Evolutionary conservation across 2,329 filamentous ascomycete genomes (phyloP).

Genomic region (Colletotrichum gigasporum): DNA sequence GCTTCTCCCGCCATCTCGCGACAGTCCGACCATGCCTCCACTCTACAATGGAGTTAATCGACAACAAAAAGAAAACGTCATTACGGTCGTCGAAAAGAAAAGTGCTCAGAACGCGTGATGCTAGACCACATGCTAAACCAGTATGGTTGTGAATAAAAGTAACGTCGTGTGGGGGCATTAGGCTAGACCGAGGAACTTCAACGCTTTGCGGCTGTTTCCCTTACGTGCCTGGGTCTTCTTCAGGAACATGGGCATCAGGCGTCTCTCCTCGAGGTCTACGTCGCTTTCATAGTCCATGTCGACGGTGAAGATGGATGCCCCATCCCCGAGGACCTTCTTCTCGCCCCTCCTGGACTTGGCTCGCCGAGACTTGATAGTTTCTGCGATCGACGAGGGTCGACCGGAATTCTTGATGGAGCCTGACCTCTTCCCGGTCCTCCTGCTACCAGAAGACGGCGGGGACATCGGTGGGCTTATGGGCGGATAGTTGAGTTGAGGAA

Average conservation of each 20-base stretch:
- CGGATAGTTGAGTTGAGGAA: conserved; percentile 34
- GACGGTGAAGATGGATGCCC: conserved; percentile 44
- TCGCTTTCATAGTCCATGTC: conserved; percentile 50
- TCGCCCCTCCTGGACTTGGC: conserved; percentile 37
- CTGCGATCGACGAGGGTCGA: conserved; percentile 44
- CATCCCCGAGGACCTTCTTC: conserved; percentile 34
- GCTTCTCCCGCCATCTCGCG: background rate
- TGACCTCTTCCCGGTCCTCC: background rate
- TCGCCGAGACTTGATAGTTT: conserved; percentile 45
- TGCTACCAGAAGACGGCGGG: conserved; percentile 10
- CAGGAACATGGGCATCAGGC: conserved; percentile 62
- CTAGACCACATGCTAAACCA: background rate
- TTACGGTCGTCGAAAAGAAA: background rate
- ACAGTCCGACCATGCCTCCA: background rate
- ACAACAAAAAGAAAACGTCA: background rate
- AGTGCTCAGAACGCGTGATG: background rate
- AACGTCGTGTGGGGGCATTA: too few species aligned
- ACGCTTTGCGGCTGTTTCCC: conserved; percentile 59
- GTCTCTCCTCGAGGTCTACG: conserved; percentile 58
- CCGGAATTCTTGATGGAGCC: conserved; percentile 25
- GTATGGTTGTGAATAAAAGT: background rate
- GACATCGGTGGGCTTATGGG: conserved; percentile 24
- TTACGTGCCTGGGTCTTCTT: conserved; percentile 45
- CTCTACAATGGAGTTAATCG: background rate
- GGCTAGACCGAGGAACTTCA: conserved; percentile 62